These are phyloP conservation scores for Huntiella savannae DNA, from an alignment of 2,329 filamentous ascomycete species.

Conservation along the genomic window DNA sequence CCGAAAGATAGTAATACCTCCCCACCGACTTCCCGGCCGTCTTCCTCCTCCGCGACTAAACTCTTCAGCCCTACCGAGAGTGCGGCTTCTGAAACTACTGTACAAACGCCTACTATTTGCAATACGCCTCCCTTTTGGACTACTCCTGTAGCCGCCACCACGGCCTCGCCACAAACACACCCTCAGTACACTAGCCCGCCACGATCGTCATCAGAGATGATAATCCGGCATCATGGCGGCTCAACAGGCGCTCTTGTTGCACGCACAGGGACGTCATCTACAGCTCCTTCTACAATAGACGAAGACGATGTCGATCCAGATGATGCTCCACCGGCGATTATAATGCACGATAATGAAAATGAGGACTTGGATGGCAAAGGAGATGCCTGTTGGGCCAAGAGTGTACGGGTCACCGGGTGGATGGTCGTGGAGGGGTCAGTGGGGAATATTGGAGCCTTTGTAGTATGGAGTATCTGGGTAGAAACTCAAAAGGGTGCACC, in stretches of 20 bases:
- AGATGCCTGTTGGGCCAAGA: constrained; percentile 44
- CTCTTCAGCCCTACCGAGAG: constrained; percentile 8
- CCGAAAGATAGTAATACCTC: background rate
- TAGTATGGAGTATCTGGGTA: constrained; percentile 82
- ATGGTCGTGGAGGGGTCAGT: constrained; percentile 37
- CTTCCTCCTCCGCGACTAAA: constrained; percentile 1
- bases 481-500: constrained; percentile 57
- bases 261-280: background rate
- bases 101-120: constrained; percentile 6
- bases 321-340: constrained; percentile 30
- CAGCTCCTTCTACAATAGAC: background rate
- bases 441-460: constrained; percentile 62
- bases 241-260: background rate
- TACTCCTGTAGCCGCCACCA: background rate
- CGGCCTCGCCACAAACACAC: background rate
- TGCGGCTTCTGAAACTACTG: constrained; percentile 5
- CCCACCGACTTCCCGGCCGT: background rate
- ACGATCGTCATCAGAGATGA: background rate
- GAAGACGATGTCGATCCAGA: background rate
- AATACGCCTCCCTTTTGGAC: constrained; percentile 9
- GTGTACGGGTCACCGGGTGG: constrained; percentile 38
- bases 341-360: constrained; percentile 41
- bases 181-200: background rate
- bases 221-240: constrained; percentile 1
- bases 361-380: constrained; percentile 31